Percentiles rank a stretch among this genome's conserved stretches.
phyloP scores from a whole-genome alignment of 1,284 basidiomycete species.

The Cutaneotrichosporon mucoides region DNA sequence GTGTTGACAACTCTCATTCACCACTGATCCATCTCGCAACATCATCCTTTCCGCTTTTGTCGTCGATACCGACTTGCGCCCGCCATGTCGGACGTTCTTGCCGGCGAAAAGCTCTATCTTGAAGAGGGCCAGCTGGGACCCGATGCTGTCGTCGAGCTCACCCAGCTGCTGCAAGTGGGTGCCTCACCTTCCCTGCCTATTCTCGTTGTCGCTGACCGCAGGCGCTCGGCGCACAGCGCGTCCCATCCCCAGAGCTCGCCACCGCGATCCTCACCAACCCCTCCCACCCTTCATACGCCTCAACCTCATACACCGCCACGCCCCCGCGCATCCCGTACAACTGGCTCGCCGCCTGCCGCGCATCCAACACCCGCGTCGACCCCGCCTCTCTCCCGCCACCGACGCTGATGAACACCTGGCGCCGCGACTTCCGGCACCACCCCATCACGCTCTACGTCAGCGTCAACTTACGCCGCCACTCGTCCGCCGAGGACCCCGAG shows the following conservation, averaged over 20 bases:
- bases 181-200: neutral
- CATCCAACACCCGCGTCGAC: constrained; percentile 7
- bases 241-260: neutral
- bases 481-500: constrained; percentile 10
- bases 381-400: constrained; percentile 17
- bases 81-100: constrained; percentile 3
- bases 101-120: constrained; percentile 4
- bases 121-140: neutral
- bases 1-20: neutral
- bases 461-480: constrained; percentile 28
- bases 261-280: constrained; percentile 23
- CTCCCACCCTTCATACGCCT: neutral
- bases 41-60: neutral
- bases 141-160: neutral
- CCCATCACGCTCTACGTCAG: constrained; percentile 37
- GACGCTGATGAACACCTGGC: constrained; percentile 15
- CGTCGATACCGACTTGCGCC: neutral
- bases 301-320: neutral
- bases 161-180: too few species aligned
- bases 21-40: neutral
- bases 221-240: constrained; percentile 14
- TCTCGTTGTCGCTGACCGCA: constrained; percentile 2
- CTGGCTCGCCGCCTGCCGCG: constrained; percentile 30
- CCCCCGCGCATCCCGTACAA: constrained; percentile 27
- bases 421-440: constrained; percentile 2